Evolutionary conservation across 495 filamentous ascomycete genomes (phyloP), one percentile per base, ranked within the genome.

Genomic region (Lasiosphaeria miniovina): DNA sequence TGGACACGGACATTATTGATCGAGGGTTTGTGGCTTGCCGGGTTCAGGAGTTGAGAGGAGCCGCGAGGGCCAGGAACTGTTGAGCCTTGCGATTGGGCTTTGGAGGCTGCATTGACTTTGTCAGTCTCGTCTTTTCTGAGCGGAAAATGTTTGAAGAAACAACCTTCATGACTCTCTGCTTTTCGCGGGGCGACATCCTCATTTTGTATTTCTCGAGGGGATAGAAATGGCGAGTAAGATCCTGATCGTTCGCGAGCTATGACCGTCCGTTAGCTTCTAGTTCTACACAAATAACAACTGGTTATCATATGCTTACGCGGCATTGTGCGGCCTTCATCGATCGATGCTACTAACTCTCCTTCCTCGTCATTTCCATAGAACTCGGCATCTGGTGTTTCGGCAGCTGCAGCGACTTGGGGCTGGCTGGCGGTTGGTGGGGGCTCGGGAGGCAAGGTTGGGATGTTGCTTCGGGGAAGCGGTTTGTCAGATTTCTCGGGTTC

Each of bases 211-310:
- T 77, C 77, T 15, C 68, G 67, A 11, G 80, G 78, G 3, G 80
- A 80, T 0, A 78, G 64, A 49, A 82, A 79, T 7, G 80, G 80
- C 7, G 81, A 84, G 55, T 84, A 82, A 4, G 80, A 81, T 4
- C 75, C 79, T 6, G 79, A 80, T 31, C 74, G 65, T 49, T 79
- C 77, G 14, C 72, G 73, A 36, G 64, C 71, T 60, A 55, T 61
- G 57, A 0, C 50, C 48, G 60, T 68, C 50, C 48, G 60, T 68
- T 58, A 61, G 61, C 45, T 62, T 14, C 8, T 17, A 4, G 17
- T n/a, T 24, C 5, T 52, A 5, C 15, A n/a, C 10, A 6, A 46
- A 9, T 4, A 15, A 9, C 9, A 15, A 15, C 11, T 34, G 9
- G 14, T 36, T 9, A 12, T 6, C 4, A 17, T 55, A 32, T 40